Evolutionary conservation across 2,329 filamentous ascomycete genomes (phyloP).

Genomic region (Fusarium keratoplasticum): DNA sequence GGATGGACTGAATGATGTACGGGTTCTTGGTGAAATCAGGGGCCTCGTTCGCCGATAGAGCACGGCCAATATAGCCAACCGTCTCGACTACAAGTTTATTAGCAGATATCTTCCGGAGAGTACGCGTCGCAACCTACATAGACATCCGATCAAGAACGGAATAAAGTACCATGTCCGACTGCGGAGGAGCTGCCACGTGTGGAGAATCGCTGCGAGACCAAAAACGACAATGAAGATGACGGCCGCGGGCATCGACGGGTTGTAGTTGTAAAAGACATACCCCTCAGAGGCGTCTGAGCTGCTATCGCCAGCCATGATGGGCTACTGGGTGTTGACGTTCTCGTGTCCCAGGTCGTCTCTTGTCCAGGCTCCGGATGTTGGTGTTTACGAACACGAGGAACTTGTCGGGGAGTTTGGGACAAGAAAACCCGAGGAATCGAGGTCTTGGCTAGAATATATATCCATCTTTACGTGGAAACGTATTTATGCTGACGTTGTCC

Average conservation of each 20-base stretch:
- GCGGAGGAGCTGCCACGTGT: conserved; percentile 54
- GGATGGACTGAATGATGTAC: conserved; percentile 55
- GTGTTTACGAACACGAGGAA: not conserved
- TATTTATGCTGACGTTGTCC: not conserved
- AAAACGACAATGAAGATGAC: conserved; percentile 57
- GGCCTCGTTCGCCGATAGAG: conserved; percentile 56
- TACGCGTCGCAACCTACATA: conserved; percentile 52
- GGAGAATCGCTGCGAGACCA: conserved; percentile 50
- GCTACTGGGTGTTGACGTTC: not conserved
- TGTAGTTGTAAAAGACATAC: conserved; percentile 58
- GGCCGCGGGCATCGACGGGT: conserved; percentile 58
- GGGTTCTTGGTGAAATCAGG: conserved; percentile 50
- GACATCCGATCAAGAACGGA: conserved; percentile 63
- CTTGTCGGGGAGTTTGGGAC: not conserved
- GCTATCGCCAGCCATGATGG: conserved; percentile 27
- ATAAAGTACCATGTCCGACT: conserved; percentile 64
- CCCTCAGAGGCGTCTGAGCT: conserved; percentile 8
- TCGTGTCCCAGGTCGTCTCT: not conserved
- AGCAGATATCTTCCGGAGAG: not conserved
- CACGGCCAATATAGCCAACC: conserved; percentile 60
- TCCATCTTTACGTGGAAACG: conserved; percentile 10
- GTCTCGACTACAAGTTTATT: conserved; percentile 39
- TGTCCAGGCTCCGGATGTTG: not conserved
- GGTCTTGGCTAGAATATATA: conserved; percentile 27
- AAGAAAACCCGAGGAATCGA: not conserved